Base-by-base conservation (phyloP, 805 yeast genomes). In the Metschnikowia shivogae region DNA sequence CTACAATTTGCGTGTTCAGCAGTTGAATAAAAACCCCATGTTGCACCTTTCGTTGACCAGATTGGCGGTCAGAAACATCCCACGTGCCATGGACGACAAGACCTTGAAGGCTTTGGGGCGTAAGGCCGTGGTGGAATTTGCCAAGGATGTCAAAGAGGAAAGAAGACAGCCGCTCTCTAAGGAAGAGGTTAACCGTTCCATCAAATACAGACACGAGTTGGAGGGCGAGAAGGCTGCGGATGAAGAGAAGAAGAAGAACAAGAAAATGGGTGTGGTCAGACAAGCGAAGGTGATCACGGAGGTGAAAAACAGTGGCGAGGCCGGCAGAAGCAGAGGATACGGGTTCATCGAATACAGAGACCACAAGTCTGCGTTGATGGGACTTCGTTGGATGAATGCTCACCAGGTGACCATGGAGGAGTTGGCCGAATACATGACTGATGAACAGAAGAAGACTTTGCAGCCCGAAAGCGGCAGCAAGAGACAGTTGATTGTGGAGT, bases 221-320 rank as follows among this genome's bases (percentile, higher is more conserved):
- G 66, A 59, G n/a, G 56, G 44, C 11, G 63, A 59, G 34, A 56
- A 47, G 28, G 44, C 47, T 1, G 65, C 57, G n/a, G 67, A 62
- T n/a, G 80, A 74, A 42, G 69, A 71, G 48, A 58, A 59, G 53
- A 82, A 81, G 56, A 81, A 74, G 50, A 78, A 80, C 44, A 88
- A 86, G 60, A 84, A 89, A 57, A 80, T 78, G 37, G 99, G 99
- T 69, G 88, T 93, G 33, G 96, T 93, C 3, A 84, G 80, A 64
- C 98, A 93, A 67, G 86, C 97, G 22, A 93, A 93, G 70, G 84
- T 93, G 53, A 86, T 93, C 50, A 86, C 80, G 75, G 99, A 93
- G 68, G 86, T 88, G 36, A 92, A 90, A 63, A 96, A 89, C 6
- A 73, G 92, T 7, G 95, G 95, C 17, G 84, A 84, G 22, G 67